Evolutionary conservation across 1,139 yeast genomes (phyloP).

Genomic region (Kodamaea derodonti): DNA sequence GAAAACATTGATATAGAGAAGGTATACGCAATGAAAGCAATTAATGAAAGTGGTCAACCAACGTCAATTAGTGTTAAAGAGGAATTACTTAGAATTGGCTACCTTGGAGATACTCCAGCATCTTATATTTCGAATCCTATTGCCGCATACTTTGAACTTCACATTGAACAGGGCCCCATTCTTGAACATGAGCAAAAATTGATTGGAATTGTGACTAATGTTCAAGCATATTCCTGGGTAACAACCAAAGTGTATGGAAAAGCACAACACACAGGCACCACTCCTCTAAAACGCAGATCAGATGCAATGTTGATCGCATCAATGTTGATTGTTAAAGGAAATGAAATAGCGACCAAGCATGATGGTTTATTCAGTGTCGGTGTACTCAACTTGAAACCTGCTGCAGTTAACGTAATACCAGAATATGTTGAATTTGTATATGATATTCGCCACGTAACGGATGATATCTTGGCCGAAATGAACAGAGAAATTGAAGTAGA

Average conservation of each 20-base stretch:
- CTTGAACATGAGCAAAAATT: constrained; percentile 52
- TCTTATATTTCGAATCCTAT: constrained; percentile 50
- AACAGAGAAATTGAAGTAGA: constrained; percentile 34
- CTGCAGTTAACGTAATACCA: constrained; percentile 65
- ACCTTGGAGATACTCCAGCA: constrained; percentile 49
- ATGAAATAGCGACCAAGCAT: constrained; percentile 50
- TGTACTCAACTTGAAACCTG: constrained; percentile 51
- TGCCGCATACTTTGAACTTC: constrained; percentile 69
- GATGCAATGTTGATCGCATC: constrained; percentile 63
- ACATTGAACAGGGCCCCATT: constrained; percentile 74
- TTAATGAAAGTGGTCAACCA: constrained; percentile 5
- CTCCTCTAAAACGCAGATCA: constrained; percentile 59
- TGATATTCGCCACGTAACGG: constrained; percentile 56
- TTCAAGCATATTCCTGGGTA: constrained; percentile 65
- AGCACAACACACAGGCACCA: constrained; percentile 72
- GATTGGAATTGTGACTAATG: constrained; percentile 65
- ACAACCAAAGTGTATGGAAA: constrained; percentile 52
- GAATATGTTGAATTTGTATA: constrained; percentile 53
- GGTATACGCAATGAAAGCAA: constrained; percentile 29
- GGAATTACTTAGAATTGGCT: constrained; percentile 61
- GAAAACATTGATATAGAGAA: constrained; percentile 44
- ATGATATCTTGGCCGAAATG: constrained; percentile 38
- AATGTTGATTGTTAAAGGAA: constrained; percentile 51
- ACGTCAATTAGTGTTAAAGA: constrained; percentile 47
- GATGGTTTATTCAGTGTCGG: constrained; percentile 62